Conservation (phyloP, 2,329 filamentous ascomycete species). For the Hypoxylon sp. region DNA sequence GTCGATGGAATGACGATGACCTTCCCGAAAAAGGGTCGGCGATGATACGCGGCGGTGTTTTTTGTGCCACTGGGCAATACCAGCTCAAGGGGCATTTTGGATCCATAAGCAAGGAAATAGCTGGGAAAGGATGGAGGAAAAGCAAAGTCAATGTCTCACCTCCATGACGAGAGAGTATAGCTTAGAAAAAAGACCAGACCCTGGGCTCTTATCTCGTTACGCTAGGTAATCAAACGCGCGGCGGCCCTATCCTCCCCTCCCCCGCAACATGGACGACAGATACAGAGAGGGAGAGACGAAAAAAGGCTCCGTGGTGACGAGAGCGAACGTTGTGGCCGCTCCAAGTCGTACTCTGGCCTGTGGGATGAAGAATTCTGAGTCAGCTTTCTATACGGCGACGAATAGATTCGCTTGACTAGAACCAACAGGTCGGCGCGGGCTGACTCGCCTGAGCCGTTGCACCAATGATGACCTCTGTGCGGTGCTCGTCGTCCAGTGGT, state of each 20-base stretch:
- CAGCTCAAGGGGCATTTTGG: conserved; percentile 29
- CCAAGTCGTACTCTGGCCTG: conserved; percentile 43
- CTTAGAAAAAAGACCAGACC: conserved; percentile 21
- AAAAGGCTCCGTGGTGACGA: conserved; percentile 12
- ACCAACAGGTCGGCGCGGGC: conserved; percentile 45
- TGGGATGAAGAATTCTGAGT: conserved; percentile 47
- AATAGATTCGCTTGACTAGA: conserved; percentile 33
- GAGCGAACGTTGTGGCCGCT: conserved; percentile 35
- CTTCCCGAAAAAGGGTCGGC: conserved; percentile 36
- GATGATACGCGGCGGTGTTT: conserved; percentile 42
- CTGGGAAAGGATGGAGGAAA: conserved; percentile 28
- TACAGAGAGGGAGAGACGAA: conserved; percentile 18
- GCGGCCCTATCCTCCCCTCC: conserved; percentile 49
- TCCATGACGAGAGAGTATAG: conserved; percentile 45
- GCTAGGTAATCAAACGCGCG: conserved; percentile 48
- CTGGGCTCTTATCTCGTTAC: conserved; percentile 41
- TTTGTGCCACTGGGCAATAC: conserved; percentile 48
- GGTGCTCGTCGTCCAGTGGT: conserved; percentile 28
- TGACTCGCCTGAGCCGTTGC: conserved; percentile 49
- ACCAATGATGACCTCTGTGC: conserved; percentile 44
- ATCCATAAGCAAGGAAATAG: conserved; percentile 42
- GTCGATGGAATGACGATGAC: conserved; percentile 33
- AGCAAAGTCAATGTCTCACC: conserved; percentile 49
- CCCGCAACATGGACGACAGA: conserved; percentile 49
- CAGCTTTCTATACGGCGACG: conserved; percentile 48